Evolutionary conservation across 208 protist species (phyloP).

Genomic region (Acanthamoeba healyi): DNA sequence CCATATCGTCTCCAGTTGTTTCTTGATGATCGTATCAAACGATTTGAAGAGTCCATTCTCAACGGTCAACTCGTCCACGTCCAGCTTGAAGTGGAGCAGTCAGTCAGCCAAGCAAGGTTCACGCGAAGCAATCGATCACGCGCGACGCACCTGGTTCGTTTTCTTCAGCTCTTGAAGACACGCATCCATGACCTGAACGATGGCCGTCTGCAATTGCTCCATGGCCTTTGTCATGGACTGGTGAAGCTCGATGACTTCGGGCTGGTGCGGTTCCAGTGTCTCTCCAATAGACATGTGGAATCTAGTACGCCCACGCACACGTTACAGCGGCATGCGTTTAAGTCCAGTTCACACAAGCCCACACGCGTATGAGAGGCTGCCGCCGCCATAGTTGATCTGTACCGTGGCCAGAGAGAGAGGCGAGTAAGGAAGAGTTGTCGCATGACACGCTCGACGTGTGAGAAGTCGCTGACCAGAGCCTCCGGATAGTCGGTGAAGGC

Average conservation of each 20-base stretch:
- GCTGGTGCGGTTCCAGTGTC: conserved; percentile 52
- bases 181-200: conserved; percentile 61
- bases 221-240: conserved; percentile 55
- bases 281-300: conserved; percentile 38
- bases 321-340: too few species aligned
- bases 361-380: too few species aligned
- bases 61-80: conserved; percentile 57
- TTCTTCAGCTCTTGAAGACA: conserved; percentile 54
- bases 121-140: too few species aligned
- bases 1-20: conserved; percentile 48
- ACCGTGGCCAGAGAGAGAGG: conserved; percentile 52
- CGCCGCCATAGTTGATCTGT: background rate
- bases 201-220: conserved; percentile 49
- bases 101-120: too few species aligned
- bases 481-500: conserved; percentile 55
- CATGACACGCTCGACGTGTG: conserved; percentile 25
- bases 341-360: too few species aligned
- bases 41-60: conserved; percentile 68
- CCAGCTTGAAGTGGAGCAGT: conserved; percentile 17
- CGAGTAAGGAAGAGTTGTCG: background rate
- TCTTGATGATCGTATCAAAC: conserved; percentile 65
- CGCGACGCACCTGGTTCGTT: conserved; percentile 63
- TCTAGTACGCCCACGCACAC: too few species aligned
- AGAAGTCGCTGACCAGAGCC: conserved; percentile 15
- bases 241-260: conserved; percentile 45